These are phyloP conservation scores for Pulveroboletus sp. DNA, from an alignment of 768 basidiomycete genomes.

Conservation along the genomic window DNA sequence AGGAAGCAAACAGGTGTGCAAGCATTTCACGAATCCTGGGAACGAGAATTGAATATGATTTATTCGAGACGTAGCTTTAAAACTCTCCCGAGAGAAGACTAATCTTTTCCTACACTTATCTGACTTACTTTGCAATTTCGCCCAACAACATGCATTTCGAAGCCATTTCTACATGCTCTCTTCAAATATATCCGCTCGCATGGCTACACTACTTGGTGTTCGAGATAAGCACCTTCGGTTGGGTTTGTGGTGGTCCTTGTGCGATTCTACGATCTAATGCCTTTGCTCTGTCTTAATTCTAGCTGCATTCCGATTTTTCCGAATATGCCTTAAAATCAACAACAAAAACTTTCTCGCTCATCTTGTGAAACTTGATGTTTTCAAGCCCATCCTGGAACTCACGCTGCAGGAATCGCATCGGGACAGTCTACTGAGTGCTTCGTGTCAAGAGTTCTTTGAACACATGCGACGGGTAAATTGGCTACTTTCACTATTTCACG, in stretches of 20 bases:
- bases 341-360: constrained; percentile 72
- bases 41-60: constrained; percentile 1
- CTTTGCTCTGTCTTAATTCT: constrained; percentile 5
- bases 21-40: background rate
- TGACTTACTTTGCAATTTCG: constrained; percentile 86
- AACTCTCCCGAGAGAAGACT: constrained; percentile 66
- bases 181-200: constrained; percentile 63
- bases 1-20: constrained; percentile 42
- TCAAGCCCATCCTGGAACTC: constrained; percentile 79
- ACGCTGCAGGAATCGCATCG: constrained; percentile 77
- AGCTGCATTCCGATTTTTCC: constrained; percentile 94
- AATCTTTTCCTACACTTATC: constrained; percentile 86
- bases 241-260: constrained; percentile 47
- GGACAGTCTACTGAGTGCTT: constrained; percentile 91
- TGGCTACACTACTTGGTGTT: constrained; percentile 73
- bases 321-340: constrained; percentile 74
- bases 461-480: constrained; percentile 75
- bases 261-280: constrained; percentile 7
- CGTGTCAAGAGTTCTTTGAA: constrained; percentile 95
- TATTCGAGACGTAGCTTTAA: constrained; percentile 44
- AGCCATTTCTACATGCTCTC: constrained; percentile 88
- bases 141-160: constrained; percentile 85
- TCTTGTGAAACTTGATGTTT: constrained; percentile 78
- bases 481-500: background rate
- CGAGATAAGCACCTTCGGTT: constrained; percentile 91